Evolutionary conservation across 345 rosid genomes (phyloP), one percentile per base, ranked within the genome.

Genomic region (Citrus hindsii): DNA sequence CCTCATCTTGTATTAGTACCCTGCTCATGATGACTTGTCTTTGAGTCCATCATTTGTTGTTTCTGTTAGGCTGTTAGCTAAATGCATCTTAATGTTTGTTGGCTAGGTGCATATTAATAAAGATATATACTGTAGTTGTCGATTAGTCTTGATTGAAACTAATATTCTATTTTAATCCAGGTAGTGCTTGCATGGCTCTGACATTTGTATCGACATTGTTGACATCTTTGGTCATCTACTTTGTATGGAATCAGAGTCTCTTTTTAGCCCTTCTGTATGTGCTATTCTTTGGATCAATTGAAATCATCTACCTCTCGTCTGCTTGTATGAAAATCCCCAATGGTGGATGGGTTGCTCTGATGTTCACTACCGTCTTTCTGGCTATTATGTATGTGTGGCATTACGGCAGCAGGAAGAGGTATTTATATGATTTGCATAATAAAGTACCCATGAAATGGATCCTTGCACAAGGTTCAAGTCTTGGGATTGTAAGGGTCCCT

Each of bases 321-420:
- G 82, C 91, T 30, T 85, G 68, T n/a, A 79, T 83, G 77, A 89
- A 89, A 85, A 87, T 92, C 86, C 90, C 88, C 9, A 85, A 85
- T 70, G 97, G 97, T 38, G 98, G 93, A 69, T 96, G 98, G 99
- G 77, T 88, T 68, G 81, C 97, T 83, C 86, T 96, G 63, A n/a
- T 90, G 32, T 87, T 96, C 61, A 83, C 97, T 65, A 77, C 79
- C 33, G 75, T 85, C 77, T 86, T 85, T 85, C 72, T 88, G 77
- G 76, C 82, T 73, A 53, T 88, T 51, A 85, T 90, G 90, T 92
- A 82, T 60, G 90, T 92, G 71, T 95, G 98, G 98, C 97, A 95
- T 75, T 92, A 90, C 9, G 93, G 97, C 73, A 76, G 84, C 77
- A 90, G 92, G 85, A 91, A 88, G 91, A 92, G 92, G 86, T 92